phyloP scores from a whole-genome alignment of 768 basidiomycete species.

The Mycena venus region DNA sequence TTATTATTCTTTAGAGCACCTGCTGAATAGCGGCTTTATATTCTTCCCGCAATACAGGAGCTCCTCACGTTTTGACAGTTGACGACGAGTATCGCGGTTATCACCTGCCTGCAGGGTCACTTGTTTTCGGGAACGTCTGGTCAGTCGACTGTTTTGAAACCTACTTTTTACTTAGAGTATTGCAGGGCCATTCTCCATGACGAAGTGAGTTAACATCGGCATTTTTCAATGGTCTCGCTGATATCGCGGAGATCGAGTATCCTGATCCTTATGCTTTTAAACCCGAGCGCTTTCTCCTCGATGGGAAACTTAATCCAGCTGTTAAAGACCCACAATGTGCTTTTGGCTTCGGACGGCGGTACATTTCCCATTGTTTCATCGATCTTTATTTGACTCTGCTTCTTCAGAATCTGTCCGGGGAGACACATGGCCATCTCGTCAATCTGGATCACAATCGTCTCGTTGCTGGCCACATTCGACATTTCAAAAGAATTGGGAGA shows the following conservation, averaged over 20 bases:
- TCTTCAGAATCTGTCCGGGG: neutral
- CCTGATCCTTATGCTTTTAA: neutral
- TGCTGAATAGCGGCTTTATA: neutral
- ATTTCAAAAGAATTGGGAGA: neutral
- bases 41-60: neutral
- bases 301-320: neutral
- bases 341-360: neutral
- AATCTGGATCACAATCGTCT: neutral
- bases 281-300: neutral
- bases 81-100: neutral
- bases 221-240: neutral
- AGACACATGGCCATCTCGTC: neutral
- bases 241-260: neutral
- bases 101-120: neutral
- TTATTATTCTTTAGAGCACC: neutral
- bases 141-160: neutral
- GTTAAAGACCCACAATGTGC: neutral
- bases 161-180: neutral
- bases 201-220: neutral
- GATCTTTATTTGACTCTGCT: neutral
- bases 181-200: neutral
- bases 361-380: neutral
- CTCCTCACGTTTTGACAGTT: neutral
- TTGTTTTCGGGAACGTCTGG: neutral
- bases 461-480: neutral